Percentiles rank a stretch among this genome's conserved stretches.
Conservation (phyloP, 176 grass and related monocot species). For the Carex myosuroides region DNA sequence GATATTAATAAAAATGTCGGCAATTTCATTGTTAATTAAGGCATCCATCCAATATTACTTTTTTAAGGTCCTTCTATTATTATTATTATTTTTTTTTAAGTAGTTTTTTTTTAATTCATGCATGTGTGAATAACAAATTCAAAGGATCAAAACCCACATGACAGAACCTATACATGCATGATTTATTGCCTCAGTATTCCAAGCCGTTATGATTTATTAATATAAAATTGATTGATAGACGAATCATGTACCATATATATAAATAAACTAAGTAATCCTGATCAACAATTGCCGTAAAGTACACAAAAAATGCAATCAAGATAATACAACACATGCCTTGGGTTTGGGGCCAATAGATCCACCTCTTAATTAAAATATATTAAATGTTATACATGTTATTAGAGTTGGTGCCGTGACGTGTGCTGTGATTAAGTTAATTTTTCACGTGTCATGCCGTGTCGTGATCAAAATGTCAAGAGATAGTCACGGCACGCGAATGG, state of each 20-base stretch:
- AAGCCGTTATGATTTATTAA: neutral
- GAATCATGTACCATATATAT: neutral
- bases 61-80: neutral
- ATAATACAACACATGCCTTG: neutral
- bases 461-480: too few relatives aligned
- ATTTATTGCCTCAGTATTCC: neutral
- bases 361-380: neutral
- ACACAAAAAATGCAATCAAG: conserved; percentile 10
- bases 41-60: too few relatives aligned
- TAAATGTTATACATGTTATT: too few relatives aligned
- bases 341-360: neutral
- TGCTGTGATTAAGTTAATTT: too few relatives aligned
- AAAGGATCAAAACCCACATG: neutral
- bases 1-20: too few relatives aligned
- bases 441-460: too few relatives aligned
- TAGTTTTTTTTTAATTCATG: neutral
- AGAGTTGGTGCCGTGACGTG: too few relatives aligned
- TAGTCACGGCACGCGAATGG: too few relatives aligned
- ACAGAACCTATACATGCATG: neutral
- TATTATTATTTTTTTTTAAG: too few relatives aligned
- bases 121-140: neutral
- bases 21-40: too few relatives aligned
- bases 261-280: conserved; percentile 11
- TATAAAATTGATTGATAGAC: conserved; percentile 1
- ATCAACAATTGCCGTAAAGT: neutral